A percentile compares a stretch with the other conserved stretches of the same genome.
Conservation (phyloP, 163 green algal genomes). For the Prototheca cutis region DNA sequence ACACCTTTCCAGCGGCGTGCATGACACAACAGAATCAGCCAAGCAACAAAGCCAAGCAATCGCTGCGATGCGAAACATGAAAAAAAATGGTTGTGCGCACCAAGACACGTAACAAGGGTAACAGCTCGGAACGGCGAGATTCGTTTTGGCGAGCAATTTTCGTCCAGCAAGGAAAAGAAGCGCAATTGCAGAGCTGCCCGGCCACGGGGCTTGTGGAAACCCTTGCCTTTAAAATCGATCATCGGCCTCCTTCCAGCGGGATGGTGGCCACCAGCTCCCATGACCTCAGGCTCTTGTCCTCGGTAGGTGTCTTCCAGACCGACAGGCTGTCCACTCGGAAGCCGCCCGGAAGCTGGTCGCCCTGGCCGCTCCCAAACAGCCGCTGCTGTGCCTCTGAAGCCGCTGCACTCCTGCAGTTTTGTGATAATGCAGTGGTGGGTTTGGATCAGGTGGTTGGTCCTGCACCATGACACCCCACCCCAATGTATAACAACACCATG, state of each 20-base stretch:
- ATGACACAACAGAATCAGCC: too few species aligned
- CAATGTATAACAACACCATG: not conserved
- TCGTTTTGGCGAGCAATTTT: too few species aligned
- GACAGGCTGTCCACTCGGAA: slow-evolving; percentile 26
- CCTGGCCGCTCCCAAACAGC: slow-evolving; percentile 17
- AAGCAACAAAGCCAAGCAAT: too few species aligned
- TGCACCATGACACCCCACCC: not conserved
- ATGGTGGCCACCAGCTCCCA: not conserved
- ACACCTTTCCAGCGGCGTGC: too few species aligned
- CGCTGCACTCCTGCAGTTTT: not conserved
- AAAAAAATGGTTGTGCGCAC: too few species aligned
- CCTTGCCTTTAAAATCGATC: not conserved
- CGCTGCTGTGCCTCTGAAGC: not conserved
- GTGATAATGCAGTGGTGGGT: not conserved
- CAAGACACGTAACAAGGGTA: too few species aligned
- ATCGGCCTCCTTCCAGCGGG: not conserved
- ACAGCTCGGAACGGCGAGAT: too few species aligned
- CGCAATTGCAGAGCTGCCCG: too few species aligned
- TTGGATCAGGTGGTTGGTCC: too few species aligned
- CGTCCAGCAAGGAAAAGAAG: too few species aligned
- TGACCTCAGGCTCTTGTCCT: not conserved
- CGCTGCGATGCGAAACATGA: too few species aligned
- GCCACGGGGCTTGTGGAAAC: not conserved
- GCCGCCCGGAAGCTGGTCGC: too few species aligned
- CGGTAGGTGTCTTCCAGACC: slow-evolving; percentile 8